Conservation (phyloP, 2,329 filamentous ascomycete species). For the Microsporum ferrugineum region DNA sequence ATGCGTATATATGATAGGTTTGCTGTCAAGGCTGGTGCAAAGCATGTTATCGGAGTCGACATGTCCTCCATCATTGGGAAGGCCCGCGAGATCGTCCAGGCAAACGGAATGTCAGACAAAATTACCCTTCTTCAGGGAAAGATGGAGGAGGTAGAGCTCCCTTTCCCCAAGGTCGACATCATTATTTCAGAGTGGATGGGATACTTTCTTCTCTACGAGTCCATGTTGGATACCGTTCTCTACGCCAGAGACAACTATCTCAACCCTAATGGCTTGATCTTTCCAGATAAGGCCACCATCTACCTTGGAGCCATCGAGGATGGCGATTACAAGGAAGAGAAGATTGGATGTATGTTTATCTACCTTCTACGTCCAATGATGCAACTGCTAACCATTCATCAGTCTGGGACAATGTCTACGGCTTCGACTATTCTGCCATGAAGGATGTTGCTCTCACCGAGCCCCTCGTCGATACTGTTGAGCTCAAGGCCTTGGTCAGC, state of each 20-base stretch:
- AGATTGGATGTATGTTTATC: conserved; percentile 78
- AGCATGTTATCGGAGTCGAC: conserved; percentile 97
- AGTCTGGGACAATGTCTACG: conserved; percentile 99
- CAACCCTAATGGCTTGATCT: conserved; percentile 76
- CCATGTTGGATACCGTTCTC: conserved; percentile 95
- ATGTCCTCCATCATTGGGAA: conserved; percentile 99
- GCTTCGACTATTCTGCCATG: conserved; percentile 89
- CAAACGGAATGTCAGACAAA: conserved; percentile 86
- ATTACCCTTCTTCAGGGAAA: conserved; percentile 97
- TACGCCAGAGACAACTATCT: conserved; percentile 94
- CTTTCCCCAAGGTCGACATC: conserved; percentile 93
- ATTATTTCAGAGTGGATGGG: conserved; percentile 99
- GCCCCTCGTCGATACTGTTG: conserved; percentile 93
- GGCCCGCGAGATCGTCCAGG: conserved; percentile 84
- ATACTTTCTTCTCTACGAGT: conserved; percentile 97
- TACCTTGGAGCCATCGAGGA: conserved; percentile 96
- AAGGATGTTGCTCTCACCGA: conserved; percentile 90
- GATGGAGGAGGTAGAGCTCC: conserved; percentile 96
- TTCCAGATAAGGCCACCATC: conserved; percentile 97
- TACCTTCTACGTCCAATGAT: not conserved
- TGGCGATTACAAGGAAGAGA: conserved; percentile 99
- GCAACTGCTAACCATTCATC: conserved; percentile 11
- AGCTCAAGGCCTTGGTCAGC: conserved; percentile 92
- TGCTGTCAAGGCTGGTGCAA: conserved; percentile 86
- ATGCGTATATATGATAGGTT: conserved; percentile 65